A percentile compares a stretch with the other conserved stretches of the same genome.
phyloP scores from a whole-genome alignment of 805 yeast genomes.

The Brettanomyces nanus region DNA sequence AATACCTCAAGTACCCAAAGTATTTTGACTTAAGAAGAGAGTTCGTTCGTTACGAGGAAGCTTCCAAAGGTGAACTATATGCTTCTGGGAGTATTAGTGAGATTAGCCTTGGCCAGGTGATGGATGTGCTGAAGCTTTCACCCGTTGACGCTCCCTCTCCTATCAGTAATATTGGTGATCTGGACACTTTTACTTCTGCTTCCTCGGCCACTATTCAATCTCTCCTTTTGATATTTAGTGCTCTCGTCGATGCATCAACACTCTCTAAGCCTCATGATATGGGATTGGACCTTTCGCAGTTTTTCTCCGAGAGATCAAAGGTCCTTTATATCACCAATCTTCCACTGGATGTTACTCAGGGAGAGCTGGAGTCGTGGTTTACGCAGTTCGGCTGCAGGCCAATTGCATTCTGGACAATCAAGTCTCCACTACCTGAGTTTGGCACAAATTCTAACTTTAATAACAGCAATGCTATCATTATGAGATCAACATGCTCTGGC shows the following conservation, averaged over 20 bases:
- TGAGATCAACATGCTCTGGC: slow-evolving; percentile 48
- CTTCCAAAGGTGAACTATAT: slow-evolving; percentile 16
- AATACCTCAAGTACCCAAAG: slow-evolving; percentile 65
- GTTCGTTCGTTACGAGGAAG: slow-evolving; percentile 58
- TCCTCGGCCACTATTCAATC: neutral
- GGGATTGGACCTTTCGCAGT: slow-evolving; percentile 61
- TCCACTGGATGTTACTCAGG: slow-evolving; percentile 81
- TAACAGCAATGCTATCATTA: slow-evolving; percentile 2
- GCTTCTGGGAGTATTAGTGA: neutral
- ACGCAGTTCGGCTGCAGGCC: slow-evolving; percentile 82
- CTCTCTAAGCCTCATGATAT: slow-evolving; percentile 71
- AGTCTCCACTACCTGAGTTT: slow-evolving; percentile 34
- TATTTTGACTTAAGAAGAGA: slow-evolving; percentile 73
- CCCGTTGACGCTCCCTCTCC: neutral
- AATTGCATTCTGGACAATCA: slow-evolving; percentile 81
- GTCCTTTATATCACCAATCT: slow-evolving; percentile 75
- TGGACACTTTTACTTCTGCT: neutral
- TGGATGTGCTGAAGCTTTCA: neutral
- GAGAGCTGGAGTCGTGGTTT: slow-evolving; percentile 88
- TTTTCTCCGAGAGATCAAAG: slow-evolving; percentile 63
- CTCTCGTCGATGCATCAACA: slow-evolving; percentile 15
- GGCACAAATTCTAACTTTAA: slow-evolving; percentile 2
- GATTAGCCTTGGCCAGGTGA: neutral
- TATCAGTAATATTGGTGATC: neutral
- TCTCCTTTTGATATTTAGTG: neutral